Evolutionary conservation across 495 filamentous ascomycete species (phyloP), one percentile per base, ranked within the genome.

Genomic region (Aspergillus nidulans): DNA sequence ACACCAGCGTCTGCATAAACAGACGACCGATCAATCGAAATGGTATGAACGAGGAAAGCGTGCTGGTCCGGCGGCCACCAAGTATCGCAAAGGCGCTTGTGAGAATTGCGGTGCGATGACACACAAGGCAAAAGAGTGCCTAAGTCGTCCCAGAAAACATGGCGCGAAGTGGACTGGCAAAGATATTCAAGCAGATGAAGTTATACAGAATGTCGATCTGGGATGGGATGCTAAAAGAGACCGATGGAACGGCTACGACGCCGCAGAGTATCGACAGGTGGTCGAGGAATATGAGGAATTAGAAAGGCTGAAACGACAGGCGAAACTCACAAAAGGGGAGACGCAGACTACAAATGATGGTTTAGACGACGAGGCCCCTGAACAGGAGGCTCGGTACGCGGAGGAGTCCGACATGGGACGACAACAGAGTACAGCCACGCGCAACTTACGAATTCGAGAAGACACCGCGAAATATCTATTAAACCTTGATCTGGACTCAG

Each of bases 211-310:
- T 52, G 88, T 95, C 19, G 80, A 88, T 47, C 71, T 96, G 20
- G 90, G 91, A 3, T 98, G 92, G 91, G 94, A 97, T 71, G 94
- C 94, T n/a, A 98, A 98, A 76, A 78, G 94, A 62, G 94, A 98
- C 73, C 81, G 92, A 39, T 98, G 92, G 92, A 96, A 96, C 68
- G 91, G 91, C 23, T 98, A 95, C 71, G 92, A 97, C 69, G 79
- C 92, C 2, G 81, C 80, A 62, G 89, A 97, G 72, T 96, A 96
- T 65, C 78, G 79, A 52, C 77, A 82, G 50, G 91, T 97, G 3
- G 83, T 97, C 23, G 84, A 94, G 28, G 90, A 97, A 61, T 96
- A 90, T 67, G 81, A 94, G 56, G 82, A 91, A 63, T 67, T 96
- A 63, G 94, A 97, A 65, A 82, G 86, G 60, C 75, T 96, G 51